Conservation (phyloP, 345 rosid species). For the Gossypium thurberi region DNA sequence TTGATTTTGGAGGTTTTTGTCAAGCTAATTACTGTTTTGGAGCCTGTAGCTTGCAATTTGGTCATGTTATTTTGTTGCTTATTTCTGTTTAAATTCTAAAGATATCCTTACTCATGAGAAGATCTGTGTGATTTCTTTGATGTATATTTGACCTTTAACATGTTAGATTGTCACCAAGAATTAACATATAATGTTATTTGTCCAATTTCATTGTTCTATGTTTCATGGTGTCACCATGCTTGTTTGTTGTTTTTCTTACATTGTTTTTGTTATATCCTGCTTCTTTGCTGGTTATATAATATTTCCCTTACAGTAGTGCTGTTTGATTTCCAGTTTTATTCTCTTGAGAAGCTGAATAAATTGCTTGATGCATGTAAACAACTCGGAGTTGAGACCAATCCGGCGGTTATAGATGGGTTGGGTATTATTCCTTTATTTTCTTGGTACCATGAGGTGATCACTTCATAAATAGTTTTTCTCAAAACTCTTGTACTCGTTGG, state of each 20-base stretch:
- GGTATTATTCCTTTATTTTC: conserved; percentile 61
- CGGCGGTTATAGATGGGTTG: conserved; percentile 31
- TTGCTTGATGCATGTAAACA: conserved; percentile 51
- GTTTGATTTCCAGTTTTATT: conserved; percentile 40
- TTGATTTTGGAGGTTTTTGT: neutral
- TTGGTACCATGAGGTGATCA: conserved; percentile 65
- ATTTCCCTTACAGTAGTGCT: neutral
- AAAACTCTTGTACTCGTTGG: neutral
- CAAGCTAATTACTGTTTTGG: neutral
- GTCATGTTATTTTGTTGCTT: neutral
- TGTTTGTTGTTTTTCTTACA: neutral
- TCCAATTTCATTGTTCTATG: neutral
- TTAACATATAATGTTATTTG: neutral
- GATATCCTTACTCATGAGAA: neutral
- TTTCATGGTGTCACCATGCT: neutral
- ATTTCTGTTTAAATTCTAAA: neutral
- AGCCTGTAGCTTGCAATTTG: neutral
- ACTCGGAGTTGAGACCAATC: conserved; percentile 50
- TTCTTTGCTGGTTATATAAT: neutral
- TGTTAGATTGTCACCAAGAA: neutral
- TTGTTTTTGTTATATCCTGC: neutral
- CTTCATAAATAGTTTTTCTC: neutral
- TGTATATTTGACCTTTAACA: neutral
- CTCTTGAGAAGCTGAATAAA: conserved; percentile 56
- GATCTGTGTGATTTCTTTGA: neutral